Evolutionary conservation across 108 stramenopile genomes (phyloP).

Genomic region (Skeletonema marinoi): DNA sequence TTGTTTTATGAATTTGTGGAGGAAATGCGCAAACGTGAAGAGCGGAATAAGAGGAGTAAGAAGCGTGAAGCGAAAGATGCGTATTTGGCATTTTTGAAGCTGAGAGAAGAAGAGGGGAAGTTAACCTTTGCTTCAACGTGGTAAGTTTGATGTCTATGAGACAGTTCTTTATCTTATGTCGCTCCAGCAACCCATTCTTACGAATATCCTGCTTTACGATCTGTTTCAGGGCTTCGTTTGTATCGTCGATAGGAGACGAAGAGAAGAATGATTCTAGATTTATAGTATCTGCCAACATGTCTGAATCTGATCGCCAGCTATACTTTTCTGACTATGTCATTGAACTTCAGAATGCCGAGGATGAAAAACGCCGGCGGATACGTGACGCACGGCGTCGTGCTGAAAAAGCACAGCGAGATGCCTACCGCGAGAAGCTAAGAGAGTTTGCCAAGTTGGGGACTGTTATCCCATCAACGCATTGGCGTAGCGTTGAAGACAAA

Average conservation of each 20-base stretch:
- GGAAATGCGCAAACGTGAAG: conserved; percentile 78
- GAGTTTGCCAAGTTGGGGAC: conserved; percentile 56
- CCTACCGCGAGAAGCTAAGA: conserved; percentile 48
- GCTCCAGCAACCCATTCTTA: background rate
- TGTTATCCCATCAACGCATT: conserved; percentile 61
- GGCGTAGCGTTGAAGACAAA: conserved; percentile 60
- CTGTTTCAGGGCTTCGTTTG: conserved; percentile 54
- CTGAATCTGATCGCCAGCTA: conserved; percentile 72
- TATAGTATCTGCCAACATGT: conserved; percentile 47
- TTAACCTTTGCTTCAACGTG: conserved; percentile 78
- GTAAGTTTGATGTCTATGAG: conserved; percentile 29
- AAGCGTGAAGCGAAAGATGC: conserved; percentile 66
- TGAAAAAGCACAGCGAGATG: conserved; percentile 83
- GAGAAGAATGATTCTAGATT: conserved; percentile 64
- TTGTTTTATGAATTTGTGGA: conserved; percentile 82
- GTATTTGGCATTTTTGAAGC: conserved; percentile 58
- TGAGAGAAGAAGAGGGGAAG: conserved; percentile 68
- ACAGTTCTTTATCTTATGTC: background rate
- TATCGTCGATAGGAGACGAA: conserved; percentile 46
- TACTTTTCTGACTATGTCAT: conserved; percentile 81
- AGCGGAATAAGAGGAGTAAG: conserved; percentile 67
- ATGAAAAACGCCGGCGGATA: conserved; percentile 78
- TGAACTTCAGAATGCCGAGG: conserved; percentile 74
- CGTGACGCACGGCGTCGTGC: conserved; percentile 75
- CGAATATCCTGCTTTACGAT: background rate